Evolutionary conservation across 73 alveolate species (phyloP).

Genomic region (Stentor roeselii): DNA sequence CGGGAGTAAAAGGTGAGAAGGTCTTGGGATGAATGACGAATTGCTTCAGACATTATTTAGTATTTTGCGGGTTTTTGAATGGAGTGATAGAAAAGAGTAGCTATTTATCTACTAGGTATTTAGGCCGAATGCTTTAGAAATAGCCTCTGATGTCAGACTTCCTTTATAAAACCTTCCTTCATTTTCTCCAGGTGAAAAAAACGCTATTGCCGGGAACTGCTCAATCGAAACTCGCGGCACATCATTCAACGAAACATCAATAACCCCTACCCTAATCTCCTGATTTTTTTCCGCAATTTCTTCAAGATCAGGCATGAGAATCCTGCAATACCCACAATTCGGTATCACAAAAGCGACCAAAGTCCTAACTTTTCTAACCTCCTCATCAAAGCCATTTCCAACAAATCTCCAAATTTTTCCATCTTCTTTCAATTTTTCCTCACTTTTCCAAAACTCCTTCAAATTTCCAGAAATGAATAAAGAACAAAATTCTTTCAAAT

Average conservation of each 20-base stretch:
- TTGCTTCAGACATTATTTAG: constrained; percentile 19
- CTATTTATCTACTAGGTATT: too few relatives aligned
- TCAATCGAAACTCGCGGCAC: too few relatives aligned
- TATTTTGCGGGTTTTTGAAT: not conserved
- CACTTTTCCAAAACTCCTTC: not conserved
- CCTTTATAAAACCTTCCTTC: too few relatives aligned
- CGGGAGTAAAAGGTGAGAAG: not conserved
- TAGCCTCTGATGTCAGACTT: too few relatives aligned
- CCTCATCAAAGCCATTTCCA: not conserved
- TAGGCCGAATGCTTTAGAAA: too few relatives aligned
- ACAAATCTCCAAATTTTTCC: not conserved
- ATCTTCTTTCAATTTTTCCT: not conserved
- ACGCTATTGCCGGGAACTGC: too few relatives aligned
- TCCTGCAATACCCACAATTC: constrained; percentile 3
- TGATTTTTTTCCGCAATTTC: not conserved
- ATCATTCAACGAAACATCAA: too few relatives aligned
- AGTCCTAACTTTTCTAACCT: not conserved
- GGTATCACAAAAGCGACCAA: not conserved
- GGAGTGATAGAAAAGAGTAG: too few relatives aligned
- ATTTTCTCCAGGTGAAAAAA: too few relatives aligned
- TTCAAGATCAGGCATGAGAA: not conserved
- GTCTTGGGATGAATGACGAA: constrained; percentile 3
- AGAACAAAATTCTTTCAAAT: not conserved
- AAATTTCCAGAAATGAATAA: too few relatives aligned
- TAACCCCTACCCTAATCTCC: too few relatives aligned